Evolutionary conservation across 768 basidiomycete species (phyloP), one percentile per base, ranked within the genome.

Genomic region (Tylopilus felleus): DNA sequence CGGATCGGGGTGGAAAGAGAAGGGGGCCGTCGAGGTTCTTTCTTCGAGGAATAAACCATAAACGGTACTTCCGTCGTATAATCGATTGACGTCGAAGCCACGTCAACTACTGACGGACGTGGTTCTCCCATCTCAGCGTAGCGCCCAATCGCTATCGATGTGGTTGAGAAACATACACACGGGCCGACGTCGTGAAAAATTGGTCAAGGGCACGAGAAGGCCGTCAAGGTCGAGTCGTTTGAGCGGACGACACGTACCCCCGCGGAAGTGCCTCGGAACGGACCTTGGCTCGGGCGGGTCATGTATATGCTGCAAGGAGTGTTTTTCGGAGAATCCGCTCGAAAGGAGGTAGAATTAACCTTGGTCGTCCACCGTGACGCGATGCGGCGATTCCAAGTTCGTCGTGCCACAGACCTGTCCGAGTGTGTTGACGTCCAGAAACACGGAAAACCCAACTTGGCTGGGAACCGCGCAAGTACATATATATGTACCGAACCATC

Each of bases 191-290:
- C 14, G n/a, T 28, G 16, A 22, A 19, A 50, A 19, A 21, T 9
- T 13, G 10, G 22, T 40, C 12, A 21, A 38, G 13, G 43, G 28
- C 4, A 38, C 27, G 25, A 36, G 36, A 23, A 23, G 36, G 23
- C 7, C 19, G 12, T 8, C 6, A 23, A 31, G 27, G 27, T 27
- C 41, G 29, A 31, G 12, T 0, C 25, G 28, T 38, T 38, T 39
- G 31, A 28, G 33, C 13, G 27, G 19, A 14, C 9, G 7, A 13
- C 10, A 23, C 10, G 17, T 27, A 17, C 31, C 21, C 39, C 39
- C 55, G 60, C 35, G 40, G 55, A 55, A 33, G 29, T 17, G 25
- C 17, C 40, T 31, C 41, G 44, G 60, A 52, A 59, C 35, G 47
- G 47, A 39, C 44, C 29, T 35, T 44, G 9, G 4, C 17, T 42